phyloP scores from a whole-genome alignment of 345 rosid genomes.

The Hibiscus tridactylites region DNA sequence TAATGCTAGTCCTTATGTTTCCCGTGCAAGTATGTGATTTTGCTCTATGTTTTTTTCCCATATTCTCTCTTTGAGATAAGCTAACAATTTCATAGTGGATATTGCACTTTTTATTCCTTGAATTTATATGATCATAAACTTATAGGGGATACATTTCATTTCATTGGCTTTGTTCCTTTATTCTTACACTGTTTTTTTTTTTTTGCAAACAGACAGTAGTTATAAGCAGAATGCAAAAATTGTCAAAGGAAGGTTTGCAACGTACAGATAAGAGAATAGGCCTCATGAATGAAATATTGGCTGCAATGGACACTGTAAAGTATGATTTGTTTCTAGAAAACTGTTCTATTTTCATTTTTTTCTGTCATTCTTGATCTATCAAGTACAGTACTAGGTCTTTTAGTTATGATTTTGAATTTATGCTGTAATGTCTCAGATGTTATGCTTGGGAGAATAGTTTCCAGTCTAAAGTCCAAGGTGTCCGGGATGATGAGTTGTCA shows the following conservation, averaged over 20 bases:
- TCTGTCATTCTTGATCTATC: background rate
- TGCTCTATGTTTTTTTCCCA: slow-evolving; percentile 1
- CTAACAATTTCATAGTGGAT: background rate
- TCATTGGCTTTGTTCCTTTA: background rate
- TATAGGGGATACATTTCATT: background rate
- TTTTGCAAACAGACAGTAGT: slow-evolving; percentile 56
- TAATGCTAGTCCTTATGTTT: slow-evolving; percentile 75
- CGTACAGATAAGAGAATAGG: slow-evolving; percentile 98
- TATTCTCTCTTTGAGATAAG: background rate
- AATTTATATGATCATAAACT: background rate
- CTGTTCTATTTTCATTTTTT: background rate
- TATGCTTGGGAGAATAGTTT: slow-evolving; percentile 99
- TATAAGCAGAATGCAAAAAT: slow-evolving; percentile 84
- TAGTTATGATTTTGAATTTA: background rate
- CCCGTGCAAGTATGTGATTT: slow-evolving; percentile 67
- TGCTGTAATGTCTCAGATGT: slow-evolving; percentile 46
- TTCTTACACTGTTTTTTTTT: background rate
- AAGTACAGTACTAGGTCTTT: background rate
- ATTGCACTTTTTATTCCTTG: background rate
- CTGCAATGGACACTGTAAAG: slow-evolving; percentile 99
- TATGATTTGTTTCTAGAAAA: slow-evolving; percentile 29
- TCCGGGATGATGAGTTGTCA: slow-evolving; percentile 78
- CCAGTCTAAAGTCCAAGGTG: slow-evolving; percentile 71
- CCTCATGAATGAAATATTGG: slow-evolving; percentile 96
- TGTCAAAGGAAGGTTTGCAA: slow-evolving; percentile 89